Evolutionary conservation across 768 basidiomycete genomes (phyloP).

Genomic region (Trametopsis cervina): DNA sequence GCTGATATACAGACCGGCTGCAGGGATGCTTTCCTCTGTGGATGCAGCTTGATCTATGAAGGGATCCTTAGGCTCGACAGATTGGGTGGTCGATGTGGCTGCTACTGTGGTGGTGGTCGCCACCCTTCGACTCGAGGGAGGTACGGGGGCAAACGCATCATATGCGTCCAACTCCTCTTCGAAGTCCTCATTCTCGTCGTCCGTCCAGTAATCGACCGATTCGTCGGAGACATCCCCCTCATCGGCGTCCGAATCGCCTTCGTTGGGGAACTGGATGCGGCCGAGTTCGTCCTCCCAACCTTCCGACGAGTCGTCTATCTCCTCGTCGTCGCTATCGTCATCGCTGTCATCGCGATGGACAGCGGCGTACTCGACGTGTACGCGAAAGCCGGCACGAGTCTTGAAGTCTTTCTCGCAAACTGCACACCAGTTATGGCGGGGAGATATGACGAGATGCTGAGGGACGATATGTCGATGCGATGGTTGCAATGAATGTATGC

Average conservation of each 20-base stretch:
- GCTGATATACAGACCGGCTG: constrained; percentile 11
- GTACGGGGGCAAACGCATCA: constrained; percentile 8
- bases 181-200: constrained; percentile 6
- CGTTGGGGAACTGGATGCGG: constrained; percentile 17
- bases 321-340: constrained; percentile 18
- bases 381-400: constrained; percentile 23
- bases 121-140: background rate
- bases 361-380: constrained; percentile 24
- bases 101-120: too few relatives aligned
- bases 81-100: too few relatives aligned
- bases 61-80: background rate
- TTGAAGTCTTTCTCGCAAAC: constrained; percentile 25
- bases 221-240: background rate
- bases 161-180: constrained; percentile 19
- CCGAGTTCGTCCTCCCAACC: constrained; percentile 29
- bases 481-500: too few relatives aligned
- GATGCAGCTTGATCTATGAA: background rate
- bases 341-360: constrained; percentile 22
- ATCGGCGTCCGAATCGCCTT: constrained; percentile 8
- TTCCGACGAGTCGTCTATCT: constrained; percentile 14
- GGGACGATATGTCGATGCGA: too few relatives aligned
- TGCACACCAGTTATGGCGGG: constrained; percentile 25
- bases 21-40: background rate
- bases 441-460: constrained; percentile 26
- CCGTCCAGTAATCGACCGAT: constrained; percentile 15